These are phyloP conservation scores for Multifurca ochricompacta DNA, from an alignment of 768 basidiomycete species.

Conservation along the genomic window DNA sequence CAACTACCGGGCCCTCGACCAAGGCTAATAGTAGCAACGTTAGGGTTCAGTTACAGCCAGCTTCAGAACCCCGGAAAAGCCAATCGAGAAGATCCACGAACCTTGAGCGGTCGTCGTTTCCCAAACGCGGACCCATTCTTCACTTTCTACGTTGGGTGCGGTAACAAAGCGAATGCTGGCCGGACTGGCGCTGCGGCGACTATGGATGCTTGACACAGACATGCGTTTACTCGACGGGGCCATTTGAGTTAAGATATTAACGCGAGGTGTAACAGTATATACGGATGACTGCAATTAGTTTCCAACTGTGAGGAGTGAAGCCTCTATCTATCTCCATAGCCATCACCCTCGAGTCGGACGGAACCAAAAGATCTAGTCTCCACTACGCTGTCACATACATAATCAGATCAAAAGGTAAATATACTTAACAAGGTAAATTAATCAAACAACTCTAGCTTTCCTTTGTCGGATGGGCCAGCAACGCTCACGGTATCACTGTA, in stretches of 20 bases:
- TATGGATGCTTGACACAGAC: conserved; percentile 27
- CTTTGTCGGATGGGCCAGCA: conserved; percentile 11
- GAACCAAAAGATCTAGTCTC: neutral
- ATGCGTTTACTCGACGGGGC: conserved; percentile 26
- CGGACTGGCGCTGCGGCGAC: conserved; percentile 18
- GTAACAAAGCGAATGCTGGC: conserved; percentile 20
- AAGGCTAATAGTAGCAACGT: conserved; percentile 59
- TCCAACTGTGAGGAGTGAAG: neutral
- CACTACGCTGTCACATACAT: no score
- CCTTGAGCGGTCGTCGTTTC: conserved; percentile 48
- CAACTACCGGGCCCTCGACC: conserved; percentile 59
- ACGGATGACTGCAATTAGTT: no score
- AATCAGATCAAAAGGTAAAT: no score
- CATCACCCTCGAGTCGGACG: no score
- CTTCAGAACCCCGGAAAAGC: no score
- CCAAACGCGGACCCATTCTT: conserved; percentile 57
- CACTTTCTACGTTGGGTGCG: conserved; percentile 32
- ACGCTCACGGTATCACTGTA: neutral
- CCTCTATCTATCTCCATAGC: no score
- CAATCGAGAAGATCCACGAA: conserved; percentile 25
- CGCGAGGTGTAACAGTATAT: no score
- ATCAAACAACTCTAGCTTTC: neutral
- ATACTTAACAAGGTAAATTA: no score
- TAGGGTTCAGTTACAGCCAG: no score
- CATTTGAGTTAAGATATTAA: no score